These are phyloP conservation scores for Hanseniaspora uvarum DNA, from an alignment of 1,139 yeast species.

Conservation along the genomic window DNA sequence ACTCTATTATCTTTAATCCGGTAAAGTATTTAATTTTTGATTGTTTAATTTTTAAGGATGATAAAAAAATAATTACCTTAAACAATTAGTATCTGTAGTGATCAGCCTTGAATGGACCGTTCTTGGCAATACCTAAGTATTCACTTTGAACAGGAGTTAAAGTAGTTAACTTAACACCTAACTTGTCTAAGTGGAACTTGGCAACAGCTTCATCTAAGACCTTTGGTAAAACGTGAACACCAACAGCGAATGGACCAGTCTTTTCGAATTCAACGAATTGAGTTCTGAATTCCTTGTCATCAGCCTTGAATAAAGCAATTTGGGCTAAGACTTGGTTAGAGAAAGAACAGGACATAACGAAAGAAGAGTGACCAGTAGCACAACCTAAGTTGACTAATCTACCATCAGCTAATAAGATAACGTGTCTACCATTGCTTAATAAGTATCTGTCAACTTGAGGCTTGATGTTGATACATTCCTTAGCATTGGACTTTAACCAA, in stretches of 20 bases:
- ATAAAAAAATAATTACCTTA: not conserved
- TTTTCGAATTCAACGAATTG: constrained; percentile 83
- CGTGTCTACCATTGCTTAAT: constrained; percentile 81
- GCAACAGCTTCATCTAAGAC: constrained; percentile 98
- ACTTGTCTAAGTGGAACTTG: constrained; percentile 89
- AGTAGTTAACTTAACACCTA: constrained; percentile 79
- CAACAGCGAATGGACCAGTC: constrained; percentile 81
- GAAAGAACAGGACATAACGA: constrained; percentile 99
- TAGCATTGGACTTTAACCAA: constrained; percentile 89
- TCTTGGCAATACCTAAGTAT: constrained; percentile 83
- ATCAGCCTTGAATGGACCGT: constrained; percentile 98
- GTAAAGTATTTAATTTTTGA: not conserved
- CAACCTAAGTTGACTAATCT: constrained; percentile 99
- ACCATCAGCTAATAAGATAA: constrained; percentile 97
- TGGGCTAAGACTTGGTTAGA: constrained; percentile 99
- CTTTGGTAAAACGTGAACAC: constrained; percentile 97
- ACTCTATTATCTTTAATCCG: constrained; percentile 6
- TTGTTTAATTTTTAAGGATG: not conserved
- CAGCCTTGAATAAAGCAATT: constrained; percentile 92
- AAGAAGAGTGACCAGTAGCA: constrained; percentile 99
- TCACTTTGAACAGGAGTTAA: constrained; percentile 80
- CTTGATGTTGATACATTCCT: constrained; percentile 87
- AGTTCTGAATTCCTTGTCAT: constrained; percentile 69
- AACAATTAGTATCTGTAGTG: constrained; percentile 81
- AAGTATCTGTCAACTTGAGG: constrained; percentile 99